Evolutionary conservation across 1,284 basidiomycete genomes (phyloP), one percentile per base, ranked within the genome.

Genomic region (Volvariella volvacea): DNA sequence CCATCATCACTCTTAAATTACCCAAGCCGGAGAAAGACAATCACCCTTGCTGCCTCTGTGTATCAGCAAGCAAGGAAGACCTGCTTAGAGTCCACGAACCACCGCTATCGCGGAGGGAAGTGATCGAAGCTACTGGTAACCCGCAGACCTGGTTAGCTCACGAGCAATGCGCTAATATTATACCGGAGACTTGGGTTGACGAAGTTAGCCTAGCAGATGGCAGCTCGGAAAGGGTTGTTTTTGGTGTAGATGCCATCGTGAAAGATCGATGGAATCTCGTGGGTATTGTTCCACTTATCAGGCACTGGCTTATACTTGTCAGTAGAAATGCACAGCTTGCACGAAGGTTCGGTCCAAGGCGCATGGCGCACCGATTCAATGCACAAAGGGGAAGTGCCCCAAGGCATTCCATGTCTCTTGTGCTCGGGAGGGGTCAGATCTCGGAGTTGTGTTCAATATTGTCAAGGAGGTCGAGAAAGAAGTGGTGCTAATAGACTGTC

Each of bases 371-470:
- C 93, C 93, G 46, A 83, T 96, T 22, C 93, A 97, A 57, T 97
- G 93, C 60, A 90, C 90, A 8, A 91, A 91, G 61, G 91, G 91
- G 47, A 93, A 91, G 65, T 96, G 95, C 58, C 75, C 88, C 1
- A 90, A 89, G 55, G 91, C 95, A 0, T 96, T 90, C 64, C 95
- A 99, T 59, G 84, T 96, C 21, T 88, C 84, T 1, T 99, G 95
- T 61, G 95, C 95, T 0, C 68, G 71, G 21, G 76, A 80, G 19
- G 78, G 76, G 0, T 62, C 63, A 3, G 68, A 62, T 3, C 54
- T 58, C 4, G 74, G 80, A 9, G 73, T 89, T 37, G 66, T 78
- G 12, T 89, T 84, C 56, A 65, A 64, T 2, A 69, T 85, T 17
- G 48, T 85, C 10, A 69, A 74, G 41, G 80, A 88, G 49, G 76